phyloP scores from a whole-genome alignment of 1,139 yeast genomes.

The Geotrichum cucujoidarum region DNA sequence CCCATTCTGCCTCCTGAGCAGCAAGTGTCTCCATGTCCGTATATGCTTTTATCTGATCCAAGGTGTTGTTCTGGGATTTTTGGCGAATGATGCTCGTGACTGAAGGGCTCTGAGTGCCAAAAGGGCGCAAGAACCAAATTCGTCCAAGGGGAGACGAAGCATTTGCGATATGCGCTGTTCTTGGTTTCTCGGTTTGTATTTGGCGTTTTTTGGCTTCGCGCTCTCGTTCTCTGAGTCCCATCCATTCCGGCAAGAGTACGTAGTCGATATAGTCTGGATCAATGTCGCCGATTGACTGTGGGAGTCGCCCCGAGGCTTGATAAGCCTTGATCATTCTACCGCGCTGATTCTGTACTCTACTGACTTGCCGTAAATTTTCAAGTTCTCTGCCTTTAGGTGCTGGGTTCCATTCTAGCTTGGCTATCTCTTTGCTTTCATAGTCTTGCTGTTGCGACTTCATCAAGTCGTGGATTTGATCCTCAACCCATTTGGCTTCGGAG shows the following conservation, averaged over 20 bases:
- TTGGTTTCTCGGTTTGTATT: slow-evolving; percentile 5
- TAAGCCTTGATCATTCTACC: slow-evolving; percentile 8
- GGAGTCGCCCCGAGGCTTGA: neutral
- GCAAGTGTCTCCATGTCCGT: slow-evolving; percentile 12
- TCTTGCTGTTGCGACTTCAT: neutral
- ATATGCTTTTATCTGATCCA: slow-evolving; percentile 5
- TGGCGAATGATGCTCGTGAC: slow-evolving; percentile 10
- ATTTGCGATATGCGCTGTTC: slow-evolving; percentile 10
- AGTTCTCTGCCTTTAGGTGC: slow-evolving; percentile 7
- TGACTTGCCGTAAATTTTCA: neutral
- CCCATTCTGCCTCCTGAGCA: slow-evolving; percentile 15
- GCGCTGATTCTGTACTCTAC: slow-evolving; percentile 7
- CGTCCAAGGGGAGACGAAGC: slow-evolving; percentile 16
- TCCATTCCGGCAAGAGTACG: slow-evolving; percentile 16
- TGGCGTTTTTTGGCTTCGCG: neutral
- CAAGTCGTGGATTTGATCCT: slow-evolving; percentile 5
- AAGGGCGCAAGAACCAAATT: slow-evolving; percentile 14
- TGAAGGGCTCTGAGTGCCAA: neutral
- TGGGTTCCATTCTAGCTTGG: slow-evolving; percentile 3
- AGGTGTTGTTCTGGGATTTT: slow-evolving; percentile 7
- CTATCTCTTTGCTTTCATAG: slow-evolving; percentile 1
- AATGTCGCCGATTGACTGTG: slow-evolving; percentile 1
- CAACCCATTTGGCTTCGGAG: slow-evolving; percentile 9
- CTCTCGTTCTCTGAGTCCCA: slow-evolving; percentile 2
- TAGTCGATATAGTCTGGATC: slow-evolving; percentile 15